Evolutionary conservation across 768 basidiomycete genomes (phyloP), one percentile per base, ranked within the genome.

Genomic region (Coprinopsis marcescibilis): DNA sequence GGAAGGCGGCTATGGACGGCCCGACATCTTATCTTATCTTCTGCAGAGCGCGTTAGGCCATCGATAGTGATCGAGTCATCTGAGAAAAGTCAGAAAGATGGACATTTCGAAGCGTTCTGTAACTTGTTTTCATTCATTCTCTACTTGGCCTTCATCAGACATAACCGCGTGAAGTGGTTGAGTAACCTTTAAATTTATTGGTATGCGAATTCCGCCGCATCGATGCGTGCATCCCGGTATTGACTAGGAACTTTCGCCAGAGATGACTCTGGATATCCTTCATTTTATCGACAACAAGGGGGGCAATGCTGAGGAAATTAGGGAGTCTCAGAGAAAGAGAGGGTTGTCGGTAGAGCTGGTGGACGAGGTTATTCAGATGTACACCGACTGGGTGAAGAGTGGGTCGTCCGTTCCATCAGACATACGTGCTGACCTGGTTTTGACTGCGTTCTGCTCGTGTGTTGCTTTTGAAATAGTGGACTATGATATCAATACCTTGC

Each of bases 341-440:
- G 89, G 88, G 8, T 83, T 91, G 46, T 77, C 87, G 15, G 89
- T 89, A 43, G 94, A 93, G 64, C 64, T 96, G 55, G 94, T 98
- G 13, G 93, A 97, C 65, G 91, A 98, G 64, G 79, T 97, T 49
- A 83, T 98, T 49, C 79, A 80, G 59, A 83, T 94, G 81, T 96
- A 97, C 59, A 66, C 77, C 8, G 88, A 92, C 55, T 97, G 94
- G 92, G 90, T 91, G 43, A 89, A 91, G 66, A 82, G 96, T 96
- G 62, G 61, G 89, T 79, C 23, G 26, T 46, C 36, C 34, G 52
- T 27, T 37, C 25, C 39, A 2, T 14, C 35, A 35, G 35, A 7
- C 25, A 30, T 11, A 12, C 14, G 23, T 23, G 15, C 17, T 23
- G 25, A 20, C 34, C 26, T 46, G 32, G 35, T 39, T 23, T 34